Evolutionary conservation across 192 early-diverging fungal genomes (phyloP), one percentile per base, ranked within the genome.

Genomic region (Coemansia sp.): DNA sequence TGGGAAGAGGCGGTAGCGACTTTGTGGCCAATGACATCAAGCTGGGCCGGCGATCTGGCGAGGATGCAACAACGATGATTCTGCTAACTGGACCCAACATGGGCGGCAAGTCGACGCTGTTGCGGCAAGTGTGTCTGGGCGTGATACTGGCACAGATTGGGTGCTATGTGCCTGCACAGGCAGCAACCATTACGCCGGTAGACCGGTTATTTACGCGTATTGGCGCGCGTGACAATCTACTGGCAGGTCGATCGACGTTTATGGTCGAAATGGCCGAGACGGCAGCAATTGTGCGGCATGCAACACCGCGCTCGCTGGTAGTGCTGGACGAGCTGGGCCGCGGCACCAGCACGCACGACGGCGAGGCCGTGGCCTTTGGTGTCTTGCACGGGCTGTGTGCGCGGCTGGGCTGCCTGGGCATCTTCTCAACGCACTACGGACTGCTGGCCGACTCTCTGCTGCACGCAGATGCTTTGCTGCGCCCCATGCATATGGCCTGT

Each of bases 21-120:
- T 97, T 94, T 64, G 94, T 99, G 38, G 94, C 97, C 36, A 99
- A 99, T 78, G 93, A 99, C 79, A 87, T 88, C 4, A 60, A 75
- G 37, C 80, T 99, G 1, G 93, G 93, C 6, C 60, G 70, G 28
- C 40, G 46, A 15, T 32, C 39, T 3, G 42, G 20, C 11, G 60
- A 43, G 20, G 80, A 75, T n/a, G 34, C 56, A 0, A 69, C 76
- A 28, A 62, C 69, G 12, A 85, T 98, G 71, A 87, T 98, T 10
- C 78, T 99, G 9, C 71, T 99, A 45, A 98, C 97, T 0, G 97
- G 97, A 17, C 95, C 97, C n/a, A 99, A 99, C 69, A 98, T 98
- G 93, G 97, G 95, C 64, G 97, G 97, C 51, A 99, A 99, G 83
- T 92, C 90, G 1, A 99, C 97, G 0, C 80, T 99, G 14, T 82